Evolutionary conservation across 345 rosid genomes (phyloP), one percentile per base, ranked within the genome.

Genomic region (Limnanthes douglasii): DNA sequence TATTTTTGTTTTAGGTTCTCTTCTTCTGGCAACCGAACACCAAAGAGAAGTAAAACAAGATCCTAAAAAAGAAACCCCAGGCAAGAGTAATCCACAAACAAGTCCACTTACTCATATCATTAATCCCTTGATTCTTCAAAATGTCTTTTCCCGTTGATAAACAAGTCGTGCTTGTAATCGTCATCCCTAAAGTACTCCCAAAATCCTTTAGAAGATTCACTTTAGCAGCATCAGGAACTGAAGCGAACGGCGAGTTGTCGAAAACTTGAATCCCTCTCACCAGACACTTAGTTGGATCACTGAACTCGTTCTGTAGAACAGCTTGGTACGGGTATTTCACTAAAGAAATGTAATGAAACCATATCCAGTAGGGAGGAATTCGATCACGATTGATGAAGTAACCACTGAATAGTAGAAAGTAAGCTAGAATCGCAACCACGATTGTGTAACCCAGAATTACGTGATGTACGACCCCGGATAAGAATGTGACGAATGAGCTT

Each of bases 361-460:
- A 90, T 6, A 90, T 66, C 98, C 98, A 90, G 29, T 80, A 90
- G 1, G 54, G 25, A 0, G 94, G 98, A 33, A 90, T 90, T 6
- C 98, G 60, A 22, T 80, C 82, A 1, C 92, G 70, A 65, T 57
- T 84, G 45, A 84, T 85, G 60, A 90, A 90, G 70, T 80, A 90
- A 6, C 98, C 98, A 39, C 96, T 84, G 56, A 90, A 80, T 5
- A 90, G 82, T 17, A 90, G 54, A 73, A 84, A 90, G 48, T 90
- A 90, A 1, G 98, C 96, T 10, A 90, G 54, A 26, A 85, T 73
- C 0, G 96, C 88, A 0, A 90, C 94, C 15, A 81, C 93, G 21
- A 85, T 78, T 0, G 83, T 80, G 93, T 77, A 90, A 6, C 98
- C 98, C 0, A 90, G 54, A 93, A 84, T 70, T n/a, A 90, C 98